Evolutionary conservation across 192 early-diverging fungal species (phyloP), one percentile per base, ranked within the genome.

Genomic region (Phycomyces nitens): DNA sequence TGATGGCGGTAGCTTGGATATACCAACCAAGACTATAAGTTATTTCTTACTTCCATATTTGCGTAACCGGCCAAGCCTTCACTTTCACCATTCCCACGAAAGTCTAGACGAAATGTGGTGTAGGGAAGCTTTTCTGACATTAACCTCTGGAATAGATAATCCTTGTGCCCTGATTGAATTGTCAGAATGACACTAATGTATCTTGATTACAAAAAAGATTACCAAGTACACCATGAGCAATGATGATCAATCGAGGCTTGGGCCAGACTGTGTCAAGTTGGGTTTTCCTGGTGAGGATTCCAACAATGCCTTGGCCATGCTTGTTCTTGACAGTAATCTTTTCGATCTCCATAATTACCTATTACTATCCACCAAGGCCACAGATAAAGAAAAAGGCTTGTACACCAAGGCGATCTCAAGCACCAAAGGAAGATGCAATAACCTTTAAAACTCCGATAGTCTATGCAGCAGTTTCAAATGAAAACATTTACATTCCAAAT

Each of bases 61-160:
- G 63, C 62, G 50, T 60, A 73, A 15, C 55, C 29, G 1, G 65
- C 27, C 21, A 44, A 21, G 14, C 75, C 71, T 21, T 65, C 54
- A 55, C 71, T 73, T 14, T 77, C 71, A 21, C 71, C 75, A 55
- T 73, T 70, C 20, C 75, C 75, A 12, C 75, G 40, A 47, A 77
- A 72, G 63, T 77, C 75, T 27, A 77, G 70, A 22, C 75, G 68
- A 66, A 69, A 77, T 34, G 27, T 69, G 27, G 69, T 52, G 34
- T 62, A 73, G 12, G 72, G 68, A 12, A 77, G 42, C 21, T 62
- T 29, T 26, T 70, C 41, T 12, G 75, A 71, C 40, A 77, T 59
- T 21, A 56, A 6, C 20, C 42, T 50, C 63, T 77, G 75, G 39
- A 65, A 77, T 11, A 73, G 26, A 47, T 70, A 73, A 16, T 77